A percentile compares a stretch with the other conserved stretches of the same genome.
phyloP scores from a whole-genome alignment of 176 grass and related monocot species.

The Raddia distichophylla region DNA sequence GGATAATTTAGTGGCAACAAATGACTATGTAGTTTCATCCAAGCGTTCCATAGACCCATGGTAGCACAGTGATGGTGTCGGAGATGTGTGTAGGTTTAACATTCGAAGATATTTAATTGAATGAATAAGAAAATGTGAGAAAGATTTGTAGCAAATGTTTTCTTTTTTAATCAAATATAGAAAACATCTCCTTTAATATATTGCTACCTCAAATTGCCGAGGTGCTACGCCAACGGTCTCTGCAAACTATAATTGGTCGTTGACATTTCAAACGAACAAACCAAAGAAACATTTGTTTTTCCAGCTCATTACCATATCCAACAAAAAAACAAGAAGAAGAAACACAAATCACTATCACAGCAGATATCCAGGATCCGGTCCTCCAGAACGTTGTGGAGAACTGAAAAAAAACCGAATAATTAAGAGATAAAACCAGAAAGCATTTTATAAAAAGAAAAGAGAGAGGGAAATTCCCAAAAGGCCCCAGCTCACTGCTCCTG shows the following conservation, averaged over 20 bases:
- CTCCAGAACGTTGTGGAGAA: neutral
- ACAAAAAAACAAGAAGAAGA: neutral
- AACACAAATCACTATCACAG: neutral
- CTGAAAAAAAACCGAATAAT: neutral
- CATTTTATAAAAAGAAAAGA: neutral
- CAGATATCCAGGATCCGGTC: constrained; percentile 23
- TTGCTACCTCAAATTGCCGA: too few species aligned
- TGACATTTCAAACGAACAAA: neutral
- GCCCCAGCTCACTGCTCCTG: neutral
- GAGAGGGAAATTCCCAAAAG: neutral
- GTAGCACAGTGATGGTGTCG: too few species aligned
- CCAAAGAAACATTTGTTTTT: neutral
- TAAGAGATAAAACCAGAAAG: neutral
- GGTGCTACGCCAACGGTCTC: too few species aligned
- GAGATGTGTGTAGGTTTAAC: too few species aligned
- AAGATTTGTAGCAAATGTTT: too few species aligned
- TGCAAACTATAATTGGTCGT: neutral
- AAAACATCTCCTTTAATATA: too few species aligned
- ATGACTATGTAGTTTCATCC: too few species aligned
- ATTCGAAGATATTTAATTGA: too few species aligned
- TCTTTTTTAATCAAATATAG: too few species aligned
- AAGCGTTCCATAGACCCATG: too few species aligned
- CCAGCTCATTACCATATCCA: neutral
- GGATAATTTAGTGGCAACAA: too few species aligned
- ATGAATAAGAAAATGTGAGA: too few species aligned